Base-by-base conservation (phyloP, 495 filamentous ascomycete genomes). In the Annulohypoxylon stygium region DNA sequence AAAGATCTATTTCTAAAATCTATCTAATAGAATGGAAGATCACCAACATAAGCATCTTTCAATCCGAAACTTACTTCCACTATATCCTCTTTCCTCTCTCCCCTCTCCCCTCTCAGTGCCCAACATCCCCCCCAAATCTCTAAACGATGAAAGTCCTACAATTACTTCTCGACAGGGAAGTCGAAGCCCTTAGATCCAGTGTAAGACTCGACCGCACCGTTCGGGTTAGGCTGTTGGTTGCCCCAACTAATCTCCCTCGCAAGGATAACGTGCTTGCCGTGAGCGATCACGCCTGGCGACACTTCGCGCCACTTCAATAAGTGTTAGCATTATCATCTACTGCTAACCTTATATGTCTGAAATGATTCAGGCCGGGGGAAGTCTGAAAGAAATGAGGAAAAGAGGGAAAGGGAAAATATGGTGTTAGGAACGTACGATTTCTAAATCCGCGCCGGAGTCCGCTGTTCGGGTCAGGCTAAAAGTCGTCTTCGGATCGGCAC, bases 181-280 rank as follows among this genome's bases (percentile, higher is more conserved):
- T 45, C 63, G 61, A 81, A 81, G 61, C 77, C 74, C 67, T 67
- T 30, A 20, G 79, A 77, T 0, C 81, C 81, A 3, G 34, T n/a
- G 53, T 81, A 83, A 48, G 78, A 67, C 65, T 82, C 43, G 16
- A 47, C 18, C n/a, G 65, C 10, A 68, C 73, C 10, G 59, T 61
- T 50, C 73, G 68, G 8, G 68, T 71, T 7, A 68, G 73, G 63
- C 34, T 71, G 60, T 59, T 65, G 51, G 43, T 63, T 70, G 18
- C 59, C 51, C 68, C 51, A 59, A 9, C 45, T 25, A 20, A 75
- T 75, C 53, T 75, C 43, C 7, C 65, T 64, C 39, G 26, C 57
- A 5, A 14, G 53, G 51, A 71, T 75, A 12, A 43, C 18, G 50
- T 68, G 73, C 9, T 65, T 10, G 36, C 47, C 73, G 20, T 41